Evolutionary conservation across 306 rosid genomes (phyloP).

Genomic region (Vigna unguiculata): DNA sequence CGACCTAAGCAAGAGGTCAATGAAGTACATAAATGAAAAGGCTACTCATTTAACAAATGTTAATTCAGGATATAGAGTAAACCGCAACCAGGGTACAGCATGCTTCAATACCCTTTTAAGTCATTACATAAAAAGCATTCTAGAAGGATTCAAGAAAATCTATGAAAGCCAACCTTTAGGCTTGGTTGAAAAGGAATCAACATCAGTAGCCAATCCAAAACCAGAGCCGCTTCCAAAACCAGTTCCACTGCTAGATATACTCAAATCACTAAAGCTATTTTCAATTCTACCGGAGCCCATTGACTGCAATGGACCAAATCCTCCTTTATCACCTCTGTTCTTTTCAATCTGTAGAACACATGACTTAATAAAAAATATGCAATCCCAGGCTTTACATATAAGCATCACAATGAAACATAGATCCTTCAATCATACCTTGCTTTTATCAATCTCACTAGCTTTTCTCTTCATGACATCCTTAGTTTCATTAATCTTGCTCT

Average conservation of each 20-base stretch:
- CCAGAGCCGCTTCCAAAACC: conserved; percentile 93
- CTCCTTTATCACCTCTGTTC: conserved; percentile 90
- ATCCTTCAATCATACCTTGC: conserved; percentile 75
- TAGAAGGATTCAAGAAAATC: conserved; percentile 30
- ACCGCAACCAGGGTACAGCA: conserved; percentile 28
- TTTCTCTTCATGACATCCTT: conserved; percentile 97
- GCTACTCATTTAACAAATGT: conserved; percentile 30
- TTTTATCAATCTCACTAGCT: conserved; percentile 98
- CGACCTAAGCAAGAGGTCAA: conserved; percentile 59
- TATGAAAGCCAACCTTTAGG: conserved; percentile 72
- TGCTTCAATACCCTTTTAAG: conserved; percentile 32
- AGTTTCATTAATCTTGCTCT: conserved; percentile 95
- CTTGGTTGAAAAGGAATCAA: conserved; percentile 81
- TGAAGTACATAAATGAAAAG: conserved; percentile 39
- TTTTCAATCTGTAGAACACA: conserved; percentile 79
- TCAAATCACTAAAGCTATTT: conserved; percentile 73
- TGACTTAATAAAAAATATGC: conserved; percentile 13
- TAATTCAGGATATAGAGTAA: conserved; percentile 22
- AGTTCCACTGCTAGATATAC: conserved; percentile 81
- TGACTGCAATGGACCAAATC: conserved; percentile 76
- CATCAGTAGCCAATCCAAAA: conserved; percentile 73
- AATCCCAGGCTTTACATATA: conserved; percentile 3
- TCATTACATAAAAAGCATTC: conserved; percentile 31
- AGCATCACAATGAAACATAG: conserved; percentile 6
- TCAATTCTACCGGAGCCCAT: conserved; percentile 97